Percentiles rank a stretch among this genome's conserved stretches.
Conservation (phyloP, 371 early-diverging fungal genomes). For the Lichtheimia ornata region DNA sequence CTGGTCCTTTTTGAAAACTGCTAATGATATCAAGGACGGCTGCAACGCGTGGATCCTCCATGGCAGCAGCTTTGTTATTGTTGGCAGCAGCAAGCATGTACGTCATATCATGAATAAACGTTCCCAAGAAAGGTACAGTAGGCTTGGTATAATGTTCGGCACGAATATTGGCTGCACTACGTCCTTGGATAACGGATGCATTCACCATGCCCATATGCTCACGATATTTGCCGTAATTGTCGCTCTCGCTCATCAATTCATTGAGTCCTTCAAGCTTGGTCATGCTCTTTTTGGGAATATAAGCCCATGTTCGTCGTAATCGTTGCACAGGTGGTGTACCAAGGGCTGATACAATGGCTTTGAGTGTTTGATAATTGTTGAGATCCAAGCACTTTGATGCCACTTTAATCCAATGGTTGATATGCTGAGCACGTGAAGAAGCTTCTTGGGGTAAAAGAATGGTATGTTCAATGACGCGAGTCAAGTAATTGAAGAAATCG, state of each 20-base stretch:
- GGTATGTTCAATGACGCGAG: constrained; percentile 73
- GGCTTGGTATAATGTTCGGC: constrained; percentile 58
- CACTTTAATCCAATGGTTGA: constrained; percentile 77
- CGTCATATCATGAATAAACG: constrained; percentile 78
- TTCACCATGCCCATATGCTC: constrained; percentile 58
- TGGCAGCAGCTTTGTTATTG: constrained; percentile 30
- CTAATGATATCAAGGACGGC: constrained; percentile 53
- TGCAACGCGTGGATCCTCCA: constrained; percentile 54
- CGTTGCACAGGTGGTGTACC: constrained; percentile 77
- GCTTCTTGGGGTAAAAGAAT: constrained; percentile 65
- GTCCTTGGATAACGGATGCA: constrained; percentile 35
- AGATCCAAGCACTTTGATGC: constrained; percentile 62
- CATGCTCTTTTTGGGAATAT: constrained; percentile 67
- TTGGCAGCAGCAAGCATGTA: constrained; percentile 72
- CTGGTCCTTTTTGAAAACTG: constrained; percentile 63
- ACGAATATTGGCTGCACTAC: constrained; percentile 31
- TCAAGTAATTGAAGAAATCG: constrained; percentile 83
- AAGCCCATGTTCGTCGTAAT: constrained; percentile 75
- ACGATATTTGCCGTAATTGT: constrained; percentile 74
- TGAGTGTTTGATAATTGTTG: constrained; percentile 74
- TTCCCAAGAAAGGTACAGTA: constrained; percentile 76
- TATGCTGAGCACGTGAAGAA: constrained; percentile 61
- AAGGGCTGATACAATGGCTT: constrained; percentile 72
- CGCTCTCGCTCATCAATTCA: constrained; percentile 68
- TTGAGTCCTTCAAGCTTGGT: constrained; percentile 57